Conservation (phyloP, 177 flowering plant genomes). For the Vitis hybrid region DNA sequence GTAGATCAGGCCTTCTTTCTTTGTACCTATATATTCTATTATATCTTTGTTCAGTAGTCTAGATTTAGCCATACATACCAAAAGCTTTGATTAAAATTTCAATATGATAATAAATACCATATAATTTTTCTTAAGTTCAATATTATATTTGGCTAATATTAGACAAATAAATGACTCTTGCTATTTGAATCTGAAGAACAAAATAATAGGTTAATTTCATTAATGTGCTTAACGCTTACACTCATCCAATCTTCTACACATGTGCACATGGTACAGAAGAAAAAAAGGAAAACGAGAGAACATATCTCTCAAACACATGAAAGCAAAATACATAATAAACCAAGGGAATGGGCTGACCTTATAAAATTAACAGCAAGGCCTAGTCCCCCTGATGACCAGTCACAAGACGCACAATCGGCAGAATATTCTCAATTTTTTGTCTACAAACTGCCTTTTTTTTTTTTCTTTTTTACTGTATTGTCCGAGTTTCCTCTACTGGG, state of each 20-base stretch:
- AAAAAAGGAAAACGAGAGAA: too few relatives aligned
- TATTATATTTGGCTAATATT: too few relatives aligned
- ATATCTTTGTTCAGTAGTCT: too few relatives aligned
- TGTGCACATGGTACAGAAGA: neutral
- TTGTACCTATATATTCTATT: too few relatives aligned
- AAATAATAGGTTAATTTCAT: neutral
- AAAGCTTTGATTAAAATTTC: too few relatives aligned
- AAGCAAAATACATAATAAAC: slow-evolving; percentile 2
- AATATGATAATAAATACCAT: too few relatives aligned
- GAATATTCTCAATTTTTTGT: neutral
- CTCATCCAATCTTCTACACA: neutral
- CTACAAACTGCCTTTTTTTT: neutral
- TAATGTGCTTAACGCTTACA: neutral
- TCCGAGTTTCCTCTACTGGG: neutral
- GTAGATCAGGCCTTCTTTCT: too few relatives aligned
- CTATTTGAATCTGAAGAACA: neutral
- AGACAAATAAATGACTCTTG: neutral
- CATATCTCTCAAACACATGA: neutral
- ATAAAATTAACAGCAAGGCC: slow-evolving; percentile 2
- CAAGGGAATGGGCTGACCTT: neutral
- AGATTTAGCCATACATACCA: too few relatives aligned
- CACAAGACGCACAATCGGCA: neutral
- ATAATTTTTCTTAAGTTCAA: too few relatives aligned
- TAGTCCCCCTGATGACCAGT: neutral
- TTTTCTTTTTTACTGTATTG: neutral